Percentiles rank a stretch among this genome's conserved stretches.
Conservation (phyloP, 73 alveolate species). For the Breviolum minutum region DNA sequence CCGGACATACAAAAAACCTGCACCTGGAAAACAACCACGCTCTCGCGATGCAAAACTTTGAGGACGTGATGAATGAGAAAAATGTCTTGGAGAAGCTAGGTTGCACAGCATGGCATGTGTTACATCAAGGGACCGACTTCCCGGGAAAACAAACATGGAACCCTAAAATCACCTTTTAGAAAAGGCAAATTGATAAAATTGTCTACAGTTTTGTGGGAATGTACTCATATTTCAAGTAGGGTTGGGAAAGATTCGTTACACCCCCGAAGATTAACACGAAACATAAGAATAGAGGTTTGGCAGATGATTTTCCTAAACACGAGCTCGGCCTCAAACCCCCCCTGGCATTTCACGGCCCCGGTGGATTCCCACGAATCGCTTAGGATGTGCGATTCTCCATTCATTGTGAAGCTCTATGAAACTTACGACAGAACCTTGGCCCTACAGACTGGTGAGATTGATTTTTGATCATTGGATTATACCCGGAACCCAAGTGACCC, state of each 20-base stretch:
- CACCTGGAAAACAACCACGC: neutral
- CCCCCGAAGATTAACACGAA: no score
- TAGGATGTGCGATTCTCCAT: constrained; percentile 90
- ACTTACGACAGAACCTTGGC: constrained; percentile 38
- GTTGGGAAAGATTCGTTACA: no score
- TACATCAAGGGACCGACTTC: neutral
- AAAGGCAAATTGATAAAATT: no score
- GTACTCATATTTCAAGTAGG: no score
- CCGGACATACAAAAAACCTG: neutral
- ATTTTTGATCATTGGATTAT: neutral
- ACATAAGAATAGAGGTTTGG: no score
- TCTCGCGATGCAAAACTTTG: neutral
- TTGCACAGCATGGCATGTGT: neutral
- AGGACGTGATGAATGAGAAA: constrained; percentile 95
- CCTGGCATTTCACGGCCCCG: no score
- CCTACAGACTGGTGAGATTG: neutral
- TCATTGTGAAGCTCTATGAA: constrained; percentile 81
- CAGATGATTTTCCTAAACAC: no score
- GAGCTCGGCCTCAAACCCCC: no score
- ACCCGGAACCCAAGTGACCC: neutral
- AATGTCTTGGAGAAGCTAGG: constrained; percentile 37
- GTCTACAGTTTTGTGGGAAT: no score
- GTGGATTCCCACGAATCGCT: neutral
- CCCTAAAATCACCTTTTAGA: no score
- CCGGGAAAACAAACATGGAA: neutral